Percentiles rank a stretch among this genome's conserved stretches.
Conservation (phyloP, 257 asterid species). For the Nicotiana otophora region DNA sequence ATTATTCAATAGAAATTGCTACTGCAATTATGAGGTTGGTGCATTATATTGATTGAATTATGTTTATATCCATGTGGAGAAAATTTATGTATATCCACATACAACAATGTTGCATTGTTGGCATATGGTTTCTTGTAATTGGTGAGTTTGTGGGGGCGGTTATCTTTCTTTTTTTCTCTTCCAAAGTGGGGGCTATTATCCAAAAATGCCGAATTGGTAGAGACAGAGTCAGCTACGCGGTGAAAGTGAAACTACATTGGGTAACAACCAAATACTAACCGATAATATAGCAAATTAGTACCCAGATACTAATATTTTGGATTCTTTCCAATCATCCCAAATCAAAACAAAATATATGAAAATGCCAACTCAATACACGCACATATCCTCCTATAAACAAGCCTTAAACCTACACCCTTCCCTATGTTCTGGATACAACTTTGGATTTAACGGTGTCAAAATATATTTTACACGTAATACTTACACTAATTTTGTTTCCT, state of each 20-base stretch:
- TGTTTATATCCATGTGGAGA: background rate
- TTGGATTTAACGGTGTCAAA: background rate
- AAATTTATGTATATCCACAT: too few relatives aligned
- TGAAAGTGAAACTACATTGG: background rate
- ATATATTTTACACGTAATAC: too few relatives aligned
- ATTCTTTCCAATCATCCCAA: background rate
- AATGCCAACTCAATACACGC: background rate
- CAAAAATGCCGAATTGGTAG: too few relatives aligned
- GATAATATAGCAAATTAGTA: background rate
- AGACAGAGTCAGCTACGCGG: background rate
- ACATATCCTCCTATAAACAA: background rate
- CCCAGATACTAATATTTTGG: background rate
- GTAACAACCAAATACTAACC: background rate
- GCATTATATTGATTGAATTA: background rate
- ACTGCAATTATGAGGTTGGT: too few relatives aligned
- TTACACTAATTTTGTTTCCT: too few relatives aligned
- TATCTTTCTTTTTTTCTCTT: too few relatives aligned
- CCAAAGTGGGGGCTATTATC: too few relatives aligned
- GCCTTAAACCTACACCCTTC: background rate
- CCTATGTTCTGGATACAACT: too few relatives aligned
- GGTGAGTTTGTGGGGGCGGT: background rate
- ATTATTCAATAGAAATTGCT: too few relatives aligned
- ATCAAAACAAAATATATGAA: background rate
- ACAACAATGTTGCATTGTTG: background rate
- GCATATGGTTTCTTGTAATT: background rate